Evolutionary conservation across 305 asterid genomes (phyloP), one percentile per base, ranked within the genome.

Genomic region (Fraxinus sp.): DNA sequence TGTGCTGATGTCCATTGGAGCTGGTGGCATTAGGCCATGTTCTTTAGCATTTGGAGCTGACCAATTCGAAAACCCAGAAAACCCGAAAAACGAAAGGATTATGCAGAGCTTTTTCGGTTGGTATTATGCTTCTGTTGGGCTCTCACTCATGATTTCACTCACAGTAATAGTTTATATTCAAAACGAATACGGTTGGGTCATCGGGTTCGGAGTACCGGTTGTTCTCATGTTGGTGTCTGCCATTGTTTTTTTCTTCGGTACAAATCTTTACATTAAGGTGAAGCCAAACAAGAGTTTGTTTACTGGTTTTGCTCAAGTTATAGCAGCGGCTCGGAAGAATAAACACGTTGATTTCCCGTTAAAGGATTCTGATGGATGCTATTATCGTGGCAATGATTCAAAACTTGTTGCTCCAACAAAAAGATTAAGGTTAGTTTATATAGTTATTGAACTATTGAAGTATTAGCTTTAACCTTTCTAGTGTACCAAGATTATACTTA

Each of bases 41-140:
- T 91, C 97, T 41, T 33, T 94, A 59, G 96, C 97, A 3, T 94
- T 94, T 71, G 98, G 97, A 14, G 98, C 98, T 0, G 98, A 94
- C 84, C 98, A 94, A 80, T 88, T 90, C 76, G 88, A 92, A 85
- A 77, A 87, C 26, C 94, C 91, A 0, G 46, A 83, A 7, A 89
- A 91, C 76, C 94, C 94, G 0, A 88, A 90, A 0, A 94, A 92
- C 52, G 82, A 82, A 76, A 87, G 93, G 83, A 78, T 89, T 73
- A 57, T 91, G 37, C 93, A 90, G 79, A 91, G 91, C 37, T 92
- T 90, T 80, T 92, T 92, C 89, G 89, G 88, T 81, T 94, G 94
- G 94, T 94, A 94, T 78, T 92, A 89, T 72, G 97, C 92, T 79
- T 85, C 91, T 73, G 87, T 93, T 3, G 91, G 94, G 2, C 59